These are phyloP conservation scores for Penicilliopsis zonata DNA, from an alignment of 495 filamentous ascomycete genomes.

Conservation along the genomic window DNA sequence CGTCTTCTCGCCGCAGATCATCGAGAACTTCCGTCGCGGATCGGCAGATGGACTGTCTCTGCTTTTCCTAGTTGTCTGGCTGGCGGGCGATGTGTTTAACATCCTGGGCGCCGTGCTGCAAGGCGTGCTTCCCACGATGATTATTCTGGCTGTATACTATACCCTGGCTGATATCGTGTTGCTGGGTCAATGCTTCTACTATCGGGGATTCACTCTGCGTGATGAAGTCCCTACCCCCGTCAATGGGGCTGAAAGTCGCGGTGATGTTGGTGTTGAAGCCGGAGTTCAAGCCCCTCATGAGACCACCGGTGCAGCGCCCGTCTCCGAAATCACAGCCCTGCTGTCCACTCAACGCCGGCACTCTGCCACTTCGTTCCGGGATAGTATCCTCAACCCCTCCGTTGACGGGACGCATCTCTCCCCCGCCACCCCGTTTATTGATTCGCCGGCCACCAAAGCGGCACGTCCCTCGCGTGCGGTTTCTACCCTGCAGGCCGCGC, in stretches of 20 bases:
- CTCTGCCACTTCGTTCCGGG: constrained; percentile 21
- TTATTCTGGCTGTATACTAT: constrained; percentile 90
- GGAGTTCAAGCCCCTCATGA: no score
- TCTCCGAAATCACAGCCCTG: constrained; percentile 22
- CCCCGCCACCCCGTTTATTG: constrained; percentile 62
- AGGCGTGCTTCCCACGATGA: constrained; percentile 91
- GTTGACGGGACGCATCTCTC: constrained; percentile 61
- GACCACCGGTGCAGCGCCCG: constrained; percentile 7
- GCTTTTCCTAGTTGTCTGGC: constrained; percentile 82
- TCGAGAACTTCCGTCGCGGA: constrained; percentile 81
- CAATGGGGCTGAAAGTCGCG: constrained; percentile 1
- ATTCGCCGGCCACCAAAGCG: constrained; percentile 14
- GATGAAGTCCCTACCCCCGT: constrained; percentile 26
- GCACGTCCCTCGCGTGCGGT: constrained; percentile 14
- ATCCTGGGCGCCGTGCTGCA: constrained; percentile 88
- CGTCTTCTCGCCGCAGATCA: constrained; percentile 93
- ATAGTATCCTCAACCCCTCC: constrained; percentile 18
- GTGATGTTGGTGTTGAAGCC: constrained; percentile 1
- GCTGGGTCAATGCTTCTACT: constrained; percentile 84
- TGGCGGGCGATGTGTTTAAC: constrained; percentile 92
- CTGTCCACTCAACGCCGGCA: constrained; percentile 14
- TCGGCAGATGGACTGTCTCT: constrained; percentile 86
- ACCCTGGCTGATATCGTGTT: constrained; percentile 87
- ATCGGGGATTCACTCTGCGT: constrained; percentile 65
- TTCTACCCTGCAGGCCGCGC: constrained; percentile 43